A percentile compares a stretch with the other conserved stretches of the same genome.
Conservation (phyloP, 306 rosid genomes). For the Boehmeria nivea region DNA sequence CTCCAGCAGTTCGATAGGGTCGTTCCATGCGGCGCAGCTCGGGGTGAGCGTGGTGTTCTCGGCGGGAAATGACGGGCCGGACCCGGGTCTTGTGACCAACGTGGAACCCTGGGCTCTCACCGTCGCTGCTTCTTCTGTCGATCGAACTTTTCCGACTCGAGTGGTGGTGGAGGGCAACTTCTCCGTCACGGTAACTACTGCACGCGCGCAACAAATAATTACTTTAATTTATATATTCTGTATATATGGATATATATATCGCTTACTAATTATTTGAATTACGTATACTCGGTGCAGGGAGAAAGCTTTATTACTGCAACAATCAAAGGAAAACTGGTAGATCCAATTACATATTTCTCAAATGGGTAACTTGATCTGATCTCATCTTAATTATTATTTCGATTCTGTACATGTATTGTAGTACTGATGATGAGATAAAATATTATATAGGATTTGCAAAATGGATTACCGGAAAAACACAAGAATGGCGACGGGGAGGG, state of each 20-base stretch:
- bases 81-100: conserved; percentile 39
- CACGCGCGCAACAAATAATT: not conserved
- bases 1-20: conserved; percentile 29
- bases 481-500: conserved; percentile 24
- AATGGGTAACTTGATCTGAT: conserved; percentile 23
- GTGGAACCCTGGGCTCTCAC: conserved; percentile 49
- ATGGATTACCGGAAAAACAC: conserved; percentile 4
- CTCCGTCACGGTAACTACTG: conserved; percentile 30
- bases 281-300: conserved; percentile 21
- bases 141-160: conserved; percentile 38
- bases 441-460: conserved; percentile 32
- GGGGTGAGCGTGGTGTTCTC: conserved; percentile 49
- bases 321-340: conserved; percentile 34
- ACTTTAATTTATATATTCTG: not conserved
- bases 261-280: not conserved
- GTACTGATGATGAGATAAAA: not conserved
- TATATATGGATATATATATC: no score
- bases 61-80: conserved; percentile 48
- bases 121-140: conserved; percentile 54
- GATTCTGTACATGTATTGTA: not conserved
- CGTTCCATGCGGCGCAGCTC: conserved; percentile 49
- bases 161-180: conserved; percentile 20
- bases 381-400: not conserved
- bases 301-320: conserved; percentile 39
- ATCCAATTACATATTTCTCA: conserved; percentile 24